Evolutionary conservation across 257 asterid species (phyloP), one percentile per base, ranked within the genome.

Genomic region (Solanum megistacrolobum): DNA sequence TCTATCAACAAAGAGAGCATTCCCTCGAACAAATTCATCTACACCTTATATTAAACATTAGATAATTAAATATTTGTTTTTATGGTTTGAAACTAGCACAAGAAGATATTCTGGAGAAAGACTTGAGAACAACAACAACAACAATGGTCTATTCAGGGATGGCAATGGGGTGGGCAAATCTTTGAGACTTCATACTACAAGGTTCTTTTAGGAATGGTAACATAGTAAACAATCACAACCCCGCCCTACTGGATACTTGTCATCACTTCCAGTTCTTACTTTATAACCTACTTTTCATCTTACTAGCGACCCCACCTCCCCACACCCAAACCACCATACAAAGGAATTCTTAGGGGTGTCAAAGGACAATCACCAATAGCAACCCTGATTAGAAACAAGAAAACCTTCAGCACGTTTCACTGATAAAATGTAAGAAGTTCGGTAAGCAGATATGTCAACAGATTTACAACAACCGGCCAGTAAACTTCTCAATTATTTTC

Each of bases 371-470:
- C 84, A 25, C 34, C 58, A 25, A 81, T 18, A 81, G 41, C 39
- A 46, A 48, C 41, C 68, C 18, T 1, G 85, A 9, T 5, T 46
- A 43, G 9, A 31, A 8, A 75, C 60, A 39, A 25, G 36, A 25
- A 21, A n/a, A 78, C 88, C 31, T 39, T 38, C 21, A 21, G 25
- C 91, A 88, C 83, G 69, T 14, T n/a, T 89, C 43, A 71, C 58
- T 25, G n/a, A 32, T 52, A 14, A 79, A 43, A 43, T 9, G 66
- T 79, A 3, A 25, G 25, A 41, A 41, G 65, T 16, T 78, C 84
- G 65, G 84, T 78, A 78, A 78, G 84, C 84, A 78, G 84, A 78
- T 41, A 79, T 25, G 84, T 25, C 84, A 41, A 41, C 65, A 25
- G 65, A 79, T 79, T 7, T 25, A 79, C n/a, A 79, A 79, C 65